phyloP scores from a whole-genome alignment of 257 asterid genomes.

The Sherardia arvensis region DNA sequence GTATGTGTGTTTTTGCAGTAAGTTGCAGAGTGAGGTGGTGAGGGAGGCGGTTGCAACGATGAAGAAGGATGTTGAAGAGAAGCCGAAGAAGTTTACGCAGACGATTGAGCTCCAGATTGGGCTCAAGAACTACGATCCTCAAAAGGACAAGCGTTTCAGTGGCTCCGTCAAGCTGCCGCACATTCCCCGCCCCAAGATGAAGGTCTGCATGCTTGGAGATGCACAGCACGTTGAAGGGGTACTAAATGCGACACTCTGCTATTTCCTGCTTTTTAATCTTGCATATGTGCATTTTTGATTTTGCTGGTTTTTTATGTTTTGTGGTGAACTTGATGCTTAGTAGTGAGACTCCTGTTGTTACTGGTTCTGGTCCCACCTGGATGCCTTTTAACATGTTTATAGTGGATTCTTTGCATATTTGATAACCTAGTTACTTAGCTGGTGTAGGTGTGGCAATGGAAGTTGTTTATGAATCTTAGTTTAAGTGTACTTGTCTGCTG shows the following conservation, averaged over 20 bases:
- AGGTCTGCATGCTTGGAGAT: conserved; percentile 34
- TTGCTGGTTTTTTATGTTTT: too few relatives aligned
- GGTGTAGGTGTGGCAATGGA: too few relatives aligned
- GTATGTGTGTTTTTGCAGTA: conserved; percentile 20
- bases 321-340: neutral
- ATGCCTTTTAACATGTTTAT: too few relatives aligned
- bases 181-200: conserved; percentile 33
- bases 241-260: neutral
- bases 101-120: conserved; percentile 29
- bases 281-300: neutral
- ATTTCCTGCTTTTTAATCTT: neutral
- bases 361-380: neutral
- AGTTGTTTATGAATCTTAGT: too few relatives aligned
- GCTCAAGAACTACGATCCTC: conserved; percentile 26
- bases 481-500: too few relatives aligned
- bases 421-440: too few relatives aligned
- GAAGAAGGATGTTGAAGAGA: conserved; percentile 10
- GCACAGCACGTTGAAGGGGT: conserved; percentile 31
- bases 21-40: conserved; percentile 29
- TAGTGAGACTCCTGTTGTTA: neutral
- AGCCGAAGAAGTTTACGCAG: conserved; percentile 15
- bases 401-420: too few relatives aligned
- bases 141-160: conserved; percentile 28
- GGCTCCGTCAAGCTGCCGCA: conserved; percentile 29
- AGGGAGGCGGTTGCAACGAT: conserved; percentile 19